phyloP scores from a whole-genome alignment of 441 rosid species.

The Euphorbia schlechtendalii region DNA sequence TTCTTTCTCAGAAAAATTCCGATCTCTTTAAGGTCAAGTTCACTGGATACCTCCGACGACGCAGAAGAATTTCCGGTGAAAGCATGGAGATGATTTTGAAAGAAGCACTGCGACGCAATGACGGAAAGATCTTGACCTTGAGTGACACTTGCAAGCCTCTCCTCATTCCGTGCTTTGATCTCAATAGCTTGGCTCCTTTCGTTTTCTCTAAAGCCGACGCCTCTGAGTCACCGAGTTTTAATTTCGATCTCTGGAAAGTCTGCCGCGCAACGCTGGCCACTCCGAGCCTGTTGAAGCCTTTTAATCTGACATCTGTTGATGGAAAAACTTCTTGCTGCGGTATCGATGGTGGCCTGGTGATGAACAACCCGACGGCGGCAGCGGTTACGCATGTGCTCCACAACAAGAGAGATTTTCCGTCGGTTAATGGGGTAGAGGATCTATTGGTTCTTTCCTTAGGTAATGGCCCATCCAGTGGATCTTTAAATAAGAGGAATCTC shows the following conservation, averaged over 20 bases:
- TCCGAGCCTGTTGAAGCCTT: constrained; percentile 74
- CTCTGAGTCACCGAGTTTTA: constrained; percentile 72
- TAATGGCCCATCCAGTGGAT: constrained; percentile 43
- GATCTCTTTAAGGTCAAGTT: constrained; percentile 42
- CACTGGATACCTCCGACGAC: constrained; percentile 38
- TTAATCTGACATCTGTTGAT: constrained; percentile 55
- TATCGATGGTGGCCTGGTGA: constrained; percentile 86
- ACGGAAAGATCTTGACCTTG: constrained; percentile 56
- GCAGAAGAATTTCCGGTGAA: constrained; percentile 44
- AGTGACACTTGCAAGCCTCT: constrained; percentile 91
- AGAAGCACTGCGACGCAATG: constrained; percentile 52
- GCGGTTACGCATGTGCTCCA: constrained; percentile 92
- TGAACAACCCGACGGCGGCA: constrained; percentile 91
- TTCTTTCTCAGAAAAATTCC: constrained; percentile 36
- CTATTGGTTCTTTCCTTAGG: constrained; percentile 76
- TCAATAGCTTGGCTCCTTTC: constrained; percentile 81
- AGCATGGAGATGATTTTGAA: constrained; percentile 67
- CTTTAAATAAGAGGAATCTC: constrained; percentile 24
- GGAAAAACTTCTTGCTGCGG: constrained; percentile 72
- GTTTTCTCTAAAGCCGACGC: constrained; percentile 97
- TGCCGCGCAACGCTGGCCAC: constrained; percentile 89
- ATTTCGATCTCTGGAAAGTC: constrained; percentile 83
- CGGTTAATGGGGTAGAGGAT: constrained; percentile 82
- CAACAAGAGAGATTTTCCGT: constrained; percentile 87
- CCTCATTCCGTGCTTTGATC: constrained; percentile 90